phyloP scores from a whole-genome alignment of 768 basidiomycete genomes.

The Gautieria morchelliformis region DNA sequence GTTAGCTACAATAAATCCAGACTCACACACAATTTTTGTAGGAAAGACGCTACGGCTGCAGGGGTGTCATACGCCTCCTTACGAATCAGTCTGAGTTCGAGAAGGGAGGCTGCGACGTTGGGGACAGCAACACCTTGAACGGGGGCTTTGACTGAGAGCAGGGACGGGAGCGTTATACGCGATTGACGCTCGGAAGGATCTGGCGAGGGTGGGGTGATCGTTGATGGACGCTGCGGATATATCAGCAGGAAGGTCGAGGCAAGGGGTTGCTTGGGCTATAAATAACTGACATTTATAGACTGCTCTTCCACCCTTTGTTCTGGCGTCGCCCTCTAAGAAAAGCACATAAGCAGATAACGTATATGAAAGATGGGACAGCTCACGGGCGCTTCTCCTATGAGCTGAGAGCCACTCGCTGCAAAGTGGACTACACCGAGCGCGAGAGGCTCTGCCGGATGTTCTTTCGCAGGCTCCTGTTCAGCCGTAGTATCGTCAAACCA shows the following conservation, averaged over 20 bases:
- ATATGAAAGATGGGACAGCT: background rate
- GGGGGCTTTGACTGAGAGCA: constrained; percentile 12
- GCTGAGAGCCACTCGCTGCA: background rate
- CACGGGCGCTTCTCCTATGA: constrained; percentile 8
- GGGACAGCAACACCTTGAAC: constrained; percentile 11
- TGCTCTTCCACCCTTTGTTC: background rate
- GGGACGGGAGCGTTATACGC: background rate
- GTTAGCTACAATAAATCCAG: background rate
- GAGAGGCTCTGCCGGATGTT: background rate
- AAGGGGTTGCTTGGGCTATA: background rate
- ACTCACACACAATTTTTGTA: constrained; percentile 1
- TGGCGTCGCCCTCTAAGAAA: background rate
- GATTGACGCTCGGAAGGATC: constrained; percentile 4
- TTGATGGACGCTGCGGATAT: background rate
- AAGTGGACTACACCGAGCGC: background rate
- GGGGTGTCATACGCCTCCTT: constrained; percentile 4
- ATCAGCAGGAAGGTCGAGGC: background rate
- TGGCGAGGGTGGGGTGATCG: constrained; percentile 1
- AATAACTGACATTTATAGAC: background rate
- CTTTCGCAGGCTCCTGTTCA: background rate
- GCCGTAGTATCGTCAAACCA: constrained; percentile 1
- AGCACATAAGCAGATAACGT: background rate
- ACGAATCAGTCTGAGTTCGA: background rate
- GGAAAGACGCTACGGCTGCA: background rate
- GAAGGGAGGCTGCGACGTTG: background rate